A percentile compares a stretch with the other conserved stretches of the same genome.
phyloP scores from a whole-genome alignment of 768 basidiomycete species.

The Trametes cingulata region DNA sequence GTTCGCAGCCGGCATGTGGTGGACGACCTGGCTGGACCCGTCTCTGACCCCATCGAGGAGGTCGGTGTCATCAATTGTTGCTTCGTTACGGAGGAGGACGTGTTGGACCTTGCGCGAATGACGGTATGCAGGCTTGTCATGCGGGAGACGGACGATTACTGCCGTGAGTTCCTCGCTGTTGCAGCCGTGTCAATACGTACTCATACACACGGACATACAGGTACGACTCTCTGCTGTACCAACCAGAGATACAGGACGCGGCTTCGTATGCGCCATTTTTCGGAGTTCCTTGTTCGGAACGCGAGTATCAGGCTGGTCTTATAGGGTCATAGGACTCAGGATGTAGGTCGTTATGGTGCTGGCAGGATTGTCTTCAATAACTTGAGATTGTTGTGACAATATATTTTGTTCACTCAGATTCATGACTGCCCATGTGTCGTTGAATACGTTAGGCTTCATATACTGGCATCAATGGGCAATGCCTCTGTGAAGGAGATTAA shows the following conservation, averaged over 20 bases:
- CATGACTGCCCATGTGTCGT: not conserved
- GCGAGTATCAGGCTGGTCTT: conserved; percentile 24
- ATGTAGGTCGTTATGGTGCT: not conserved
- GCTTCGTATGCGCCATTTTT: conserved; percentile 41
- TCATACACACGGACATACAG: conserved; percentile 29
- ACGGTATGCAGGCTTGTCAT: conserved; percentile 50
- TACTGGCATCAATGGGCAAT: too few species aligned
- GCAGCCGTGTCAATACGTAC: not conserved
- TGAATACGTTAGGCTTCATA: too few species aligned
- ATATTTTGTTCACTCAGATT: not conserved
- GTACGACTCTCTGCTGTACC: conserved; percentile 49
- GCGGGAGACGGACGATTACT: conserved; percentile 46
- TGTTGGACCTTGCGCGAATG: conserved; percentile 49
- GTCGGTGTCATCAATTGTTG: conserved; percentile 59
- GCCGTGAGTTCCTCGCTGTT: conserved; percentile 43
- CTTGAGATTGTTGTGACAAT: not conserved
- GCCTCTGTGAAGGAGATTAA: too few species aligned
- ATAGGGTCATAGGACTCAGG: not conserved
- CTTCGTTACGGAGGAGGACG: conserved; percentile 54
- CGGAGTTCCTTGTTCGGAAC: conserved; percentile 22
- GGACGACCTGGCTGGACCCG: conserved; percentile 3
- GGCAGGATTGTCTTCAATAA: not conserved
- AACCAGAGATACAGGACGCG: conserved; percentile 58
- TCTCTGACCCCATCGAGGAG: conserved; percentile 39
- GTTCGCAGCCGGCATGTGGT: conserved; percentile 41